Percentiles rank a stretch among this genome's conserved stretches.
Evolutionary conservation across 1,284 basidiomycete species (phyloP).

Genomic region (Moesziomyces parantarcticus): DNA sequence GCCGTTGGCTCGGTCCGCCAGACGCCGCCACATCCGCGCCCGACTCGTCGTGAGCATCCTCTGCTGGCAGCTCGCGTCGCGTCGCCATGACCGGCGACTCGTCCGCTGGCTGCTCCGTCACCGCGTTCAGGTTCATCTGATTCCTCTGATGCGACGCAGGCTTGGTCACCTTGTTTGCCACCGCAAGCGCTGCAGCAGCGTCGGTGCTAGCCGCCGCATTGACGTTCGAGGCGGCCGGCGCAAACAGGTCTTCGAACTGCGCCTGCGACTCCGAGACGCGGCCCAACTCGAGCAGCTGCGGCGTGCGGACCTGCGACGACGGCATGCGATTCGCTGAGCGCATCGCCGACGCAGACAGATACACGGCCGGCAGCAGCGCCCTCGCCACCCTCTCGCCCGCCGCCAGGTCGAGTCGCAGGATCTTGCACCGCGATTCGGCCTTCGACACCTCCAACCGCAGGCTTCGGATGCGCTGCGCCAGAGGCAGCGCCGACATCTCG

Average conservation of each 20-base stretch:
- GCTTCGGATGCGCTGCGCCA: conserved; percentile 43
- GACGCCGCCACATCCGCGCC: not conserved
- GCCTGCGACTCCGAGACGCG: conserved; percentile 31
- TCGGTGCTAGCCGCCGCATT: not conserved
- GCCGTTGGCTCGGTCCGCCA: not conserved
- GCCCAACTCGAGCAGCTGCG: conserved; percentile 42
- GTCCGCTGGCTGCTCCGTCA: conserved; percentile 42
- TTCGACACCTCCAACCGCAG: conserved; percentile 56
- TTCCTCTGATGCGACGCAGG: conserved; percentile 45
- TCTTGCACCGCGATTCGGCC: conserved; percentile 40
- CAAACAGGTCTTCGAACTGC: conserved; percentile 48
- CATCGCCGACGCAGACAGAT: conserved; percentile 37
- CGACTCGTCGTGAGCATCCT: not conserved
- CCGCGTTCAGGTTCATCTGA: conserved; percentile 47
- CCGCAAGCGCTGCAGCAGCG: conserved; percentile 1
- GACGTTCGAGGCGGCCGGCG: conserved; percentile 8
- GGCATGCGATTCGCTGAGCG: conserved; percentile 24
- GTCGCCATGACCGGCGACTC: conserved; percentile 40
- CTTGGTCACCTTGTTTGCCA: conserved; percentile 29
- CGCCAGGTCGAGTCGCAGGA: conserved; percentile 50
- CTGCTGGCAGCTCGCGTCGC: conserved; percentile 10
- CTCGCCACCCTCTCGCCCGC: conserved; percentile 41
- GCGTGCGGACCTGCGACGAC: conserved; percentile 33
- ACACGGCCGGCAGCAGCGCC: conserved; percentile 24
- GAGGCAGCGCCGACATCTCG: conserved; percentile 54